Conservation (phyloP, 2,329 filamentous ascomycete genomes). For the Pseudovirgaria hyperparasitica region DNA sequence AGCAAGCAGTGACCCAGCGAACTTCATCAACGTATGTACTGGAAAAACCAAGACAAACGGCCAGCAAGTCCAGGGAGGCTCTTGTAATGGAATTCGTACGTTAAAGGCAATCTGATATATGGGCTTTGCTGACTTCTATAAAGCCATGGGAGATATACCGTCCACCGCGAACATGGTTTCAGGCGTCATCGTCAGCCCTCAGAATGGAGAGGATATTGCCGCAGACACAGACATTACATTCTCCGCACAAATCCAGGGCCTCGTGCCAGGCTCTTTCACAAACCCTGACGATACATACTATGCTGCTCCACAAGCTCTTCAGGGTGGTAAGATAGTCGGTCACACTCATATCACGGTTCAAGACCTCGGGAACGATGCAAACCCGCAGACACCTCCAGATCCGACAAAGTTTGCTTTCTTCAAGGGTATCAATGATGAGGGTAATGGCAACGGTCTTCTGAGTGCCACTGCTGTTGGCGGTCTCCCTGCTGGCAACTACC, state of each 20-base stretch:
- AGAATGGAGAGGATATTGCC: conserved; percentile 26
- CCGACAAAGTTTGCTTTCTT: conserved; percentile 41
- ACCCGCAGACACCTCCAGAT: conserved; percentile 23
- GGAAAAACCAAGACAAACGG: conserved; percentile 44
- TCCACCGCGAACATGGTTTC: conserved; percentile 40
- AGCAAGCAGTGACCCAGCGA: conserved; percentile 31
- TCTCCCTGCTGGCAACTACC: conserved; percentile 35
- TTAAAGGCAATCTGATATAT: conserved; percentile 2
- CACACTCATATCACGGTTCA: conserved; percentile 43
- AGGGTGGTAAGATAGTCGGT: conserved; percentile 29
- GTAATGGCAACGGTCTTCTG: conserved; percentile 34
- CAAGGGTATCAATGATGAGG: conserved; percentile 44
- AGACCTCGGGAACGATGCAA: conserved; percentile 27
- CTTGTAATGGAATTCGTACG: conserved; percentile 43
- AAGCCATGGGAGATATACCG: conserved; percentile 45
- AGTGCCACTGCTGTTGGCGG: conserved; percentile 32
- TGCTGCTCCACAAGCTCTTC: conserved; percentile 39
- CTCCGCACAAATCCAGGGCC: conserved; percentile 34
- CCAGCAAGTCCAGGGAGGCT: conserved; percentile 35
- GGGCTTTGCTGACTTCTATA: conserved; percentile 4
- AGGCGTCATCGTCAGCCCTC: conserved; percentile 37
- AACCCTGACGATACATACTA: conserved; percentile 44
- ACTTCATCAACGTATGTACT: conserved; percentile 49
- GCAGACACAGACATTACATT: conserved; percentile 35
- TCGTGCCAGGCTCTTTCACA: conserved; percentile 41